Evolutionary conservation across 768 basidiomycete species (phyloP).

Genomic region (Leucocoprinus leucothites): DNA sequence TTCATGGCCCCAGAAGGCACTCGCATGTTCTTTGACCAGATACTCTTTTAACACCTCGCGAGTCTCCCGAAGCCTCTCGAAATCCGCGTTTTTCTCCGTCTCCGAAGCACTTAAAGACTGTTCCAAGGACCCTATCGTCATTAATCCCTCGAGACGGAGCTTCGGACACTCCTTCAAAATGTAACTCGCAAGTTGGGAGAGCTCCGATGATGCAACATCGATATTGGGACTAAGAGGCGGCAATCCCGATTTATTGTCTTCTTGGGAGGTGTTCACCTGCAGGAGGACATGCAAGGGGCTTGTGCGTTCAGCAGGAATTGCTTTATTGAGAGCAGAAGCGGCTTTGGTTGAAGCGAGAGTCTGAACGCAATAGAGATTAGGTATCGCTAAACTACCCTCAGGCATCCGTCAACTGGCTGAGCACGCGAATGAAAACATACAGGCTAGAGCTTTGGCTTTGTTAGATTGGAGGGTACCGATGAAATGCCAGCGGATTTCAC

Average conservation of each 20-base stretch:
- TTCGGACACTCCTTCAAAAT: slow-evolving; percentile 71
- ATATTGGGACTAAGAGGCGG: slow-evolving; percentile 45
- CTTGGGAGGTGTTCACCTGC: slow-evolving; percentile 96
- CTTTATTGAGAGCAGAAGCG: slow-evolving; percentile 76
- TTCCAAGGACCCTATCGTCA: slow-evolving; percentile 92
- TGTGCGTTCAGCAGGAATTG: slow-evolving; percentile 53
- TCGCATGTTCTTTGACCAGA: slow-evolving; percentile 27
- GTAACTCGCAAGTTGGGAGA: slow-evolving; percentile 64
- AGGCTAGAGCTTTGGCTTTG: slow-evolving; percentile 85
- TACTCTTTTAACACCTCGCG: slow-evolving; percentile 51
- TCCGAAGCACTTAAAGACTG: slow-evolving; percentile 58
- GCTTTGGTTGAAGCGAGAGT: slow-evolving; percentile 81
- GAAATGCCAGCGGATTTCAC: slow-evolving; percentile 93
- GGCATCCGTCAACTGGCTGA: neutral
- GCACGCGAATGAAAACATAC: slow-evolving; percentile 36
- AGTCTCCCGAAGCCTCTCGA: slow-evolving; percentile 63
- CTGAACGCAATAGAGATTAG: slow-evolving; percentile 85
- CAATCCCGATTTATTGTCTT: slow-evolving; percentile 86
- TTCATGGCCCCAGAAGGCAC: slow-evolving; percentile 46
- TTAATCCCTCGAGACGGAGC: slow-evolving; percentile 79
- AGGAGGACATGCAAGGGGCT: slow-evolving; percentile 76
- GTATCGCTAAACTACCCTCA: slow-evolving; percentile 54
- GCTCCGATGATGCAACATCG: slow-evolving; percentile 40
- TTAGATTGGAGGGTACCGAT: slow-evolving; percentile 93
- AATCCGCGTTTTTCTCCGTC: slow-evolving; percentile 61